Percentiles rank a stretch among this genome's conserved stretches.
These are phyloP conservation scores for Aphanomyces invadans DNA, from an alignment of 352 stramenopile genomes.

Conservation along the genomic window DNA sequence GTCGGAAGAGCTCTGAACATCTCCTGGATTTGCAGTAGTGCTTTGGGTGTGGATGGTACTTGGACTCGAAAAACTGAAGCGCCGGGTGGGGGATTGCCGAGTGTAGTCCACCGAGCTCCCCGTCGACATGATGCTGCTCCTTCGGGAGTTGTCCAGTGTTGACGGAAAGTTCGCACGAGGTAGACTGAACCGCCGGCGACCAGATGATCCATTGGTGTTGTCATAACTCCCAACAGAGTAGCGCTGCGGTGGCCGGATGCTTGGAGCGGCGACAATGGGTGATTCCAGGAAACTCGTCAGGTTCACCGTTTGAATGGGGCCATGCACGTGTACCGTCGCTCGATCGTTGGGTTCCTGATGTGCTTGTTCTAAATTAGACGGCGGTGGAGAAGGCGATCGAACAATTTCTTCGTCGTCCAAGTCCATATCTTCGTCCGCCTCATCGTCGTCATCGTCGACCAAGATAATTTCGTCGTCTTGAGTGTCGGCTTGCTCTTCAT, in stretches of 20 bases:
- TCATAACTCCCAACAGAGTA: constrained; percentile 6
- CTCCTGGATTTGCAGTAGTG: neutral
- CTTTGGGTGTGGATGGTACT: neutral
- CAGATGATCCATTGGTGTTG: neutral
- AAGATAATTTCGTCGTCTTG: constrained; percentile 10
- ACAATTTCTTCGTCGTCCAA: constrained; percentile 15
- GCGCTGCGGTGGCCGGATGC: neutral
- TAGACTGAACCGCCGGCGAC: neutral
- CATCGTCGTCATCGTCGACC: constrained; percentile 9
- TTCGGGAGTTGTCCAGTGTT: neutral
- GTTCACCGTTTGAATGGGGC: constrained; percentile 8
- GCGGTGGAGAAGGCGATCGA: neutral
- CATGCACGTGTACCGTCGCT: neutral
- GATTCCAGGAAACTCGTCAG: constrained; percentile 20
- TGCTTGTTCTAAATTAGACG: too few species aligned
- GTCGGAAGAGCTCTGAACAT: too few species aligned
- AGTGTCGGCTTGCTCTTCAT: constrained; percentile 1
- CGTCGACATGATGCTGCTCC: neutral
- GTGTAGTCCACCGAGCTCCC: neutral
- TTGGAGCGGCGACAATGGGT: constrained; percentile 11
- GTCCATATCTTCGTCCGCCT: constrained; percentile 16
- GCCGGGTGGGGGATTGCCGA: neutral
- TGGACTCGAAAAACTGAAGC: constrained; percentile 1
- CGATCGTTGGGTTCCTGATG: neutral
- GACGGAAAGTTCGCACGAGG: neutral